Evolutionary conservation across 2,329 filamentous ascomycete species (phyloP), one percentile per base, ranked within the genome.

Genomic region (Botrytis squamosa): DNA sequence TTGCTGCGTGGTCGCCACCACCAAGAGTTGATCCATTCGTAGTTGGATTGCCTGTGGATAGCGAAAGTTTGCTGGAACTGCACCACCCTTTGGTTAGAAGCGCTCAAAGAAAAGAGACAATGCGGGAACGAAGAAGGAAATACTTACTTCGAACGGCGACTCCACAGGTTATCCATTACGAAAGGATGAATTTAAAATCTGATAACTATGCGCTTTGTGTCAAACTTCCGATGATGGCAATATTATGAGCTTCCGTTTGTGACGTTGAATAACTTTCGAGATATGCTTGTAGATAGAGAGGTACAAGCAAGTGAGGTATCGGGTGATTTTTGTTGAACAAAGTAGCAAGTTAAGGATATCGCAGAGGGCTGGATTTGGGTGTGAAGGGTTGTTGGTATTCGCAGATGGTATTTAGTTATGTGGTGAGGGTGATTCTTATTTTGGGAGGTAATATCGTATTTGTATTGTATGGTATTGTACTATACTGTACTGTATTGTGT

Each of bases 61-160:
- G 88, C 79, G 94, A 97, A 84, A 98, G 92, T 87, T 97, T 98
- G 88, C 90, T 93, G 57, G 79, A 79, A 75, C 80, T 82, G 73
- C 42, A 65, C 65, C 49, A 73, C 80, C 75, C 78, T 74, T 77
- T 75, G 60, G 55, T 70, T 73, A 62, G 55, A 71, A 69, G 72
- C 66, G 72, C 66, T 46, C 49, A 42, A 74, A 70, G 49, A 40
- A 67, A 25, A 66, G 62, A 67, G 66, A 69, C 20, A 46, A 63
- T 57, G 55, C 75, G 68, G 29, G 49, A 59, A 40, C 60, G 29
- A 68, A 67, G 69, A 67, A 70, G 70, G 65, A 71, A 65, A 70
- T 59, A 68, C 77, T 84, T 87, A 95, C 93, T 94, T 94, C 84
- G 91, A 92, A 84, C 93, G 92, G 84, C 93, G 91, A 84, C 89